A percentile compares a stretch with the other conserved stretches of the same genome.
Conservation (phyloP, 2,329 filamentous ascomycete genomes). For the Ophiosphaerella narmari region DNA sequence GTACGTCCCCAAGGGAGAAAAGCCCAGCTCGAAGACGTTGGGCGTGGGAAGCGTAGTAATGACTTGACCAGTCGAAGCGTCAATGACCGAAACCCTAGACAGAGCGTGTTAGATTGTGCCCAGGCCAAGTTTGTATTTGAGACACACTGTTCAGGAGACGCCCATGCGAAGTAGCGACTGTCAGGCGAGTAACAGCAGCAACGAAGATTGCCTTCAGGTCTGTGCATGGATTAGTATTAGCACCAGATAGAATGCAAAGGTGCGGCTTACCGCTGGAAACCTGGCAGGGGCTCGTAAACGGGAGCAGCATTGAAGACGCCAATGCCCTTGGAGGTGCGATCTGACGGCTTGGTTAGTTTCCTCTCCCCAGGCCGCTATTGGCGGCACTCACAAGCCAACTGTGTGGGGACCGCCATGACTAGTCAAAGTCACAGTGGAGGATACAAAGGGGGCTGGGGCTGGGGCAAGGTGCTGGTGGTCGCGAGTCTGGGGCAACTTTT, state of each 20-base stretch:
- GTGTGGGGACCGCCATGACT: conserved; percentile 91
- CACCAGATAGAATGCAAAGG: background rate
- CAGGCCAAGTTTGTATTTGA: background rate
- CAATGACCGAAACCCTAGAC: conserved; percentile 75
- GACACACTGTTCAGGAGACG: conserved; percentile 73
- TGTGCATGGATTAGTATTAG: conserved; percentile 41
- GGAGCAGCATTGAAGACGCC: conserved; percentile 91
- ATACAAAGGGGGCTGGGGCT: conserved; percentile 29
- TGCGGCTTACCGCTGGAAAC: conserved; percentile 64
- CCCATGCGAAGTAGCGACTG: conserved; percentile 95
- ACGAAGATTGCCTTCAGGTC: conserved; percentile 90
- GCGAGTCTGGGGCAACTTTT: conserved; percentile 36
- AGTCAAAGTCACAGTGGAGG: conserved; percentile 77
- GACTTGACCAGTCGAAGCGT: conserved; percentile 75
- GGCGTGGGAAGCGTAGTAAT: conserved; percentile 75
- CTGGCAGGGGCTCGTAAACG: conserved; percentile 80
- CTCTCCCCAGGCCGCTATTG: background rate
- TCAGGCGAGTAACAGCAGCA: conserved; percentile 96
- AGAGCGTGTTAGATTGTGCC: conserved; percentile 5
- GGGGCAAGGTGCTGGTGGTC: conserved; percentile 38
- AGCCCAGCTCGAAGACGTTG: conserved; percentile 92
- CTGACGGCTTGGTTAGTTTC: conserved; percentile 43
- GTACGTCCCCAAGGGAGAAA: conserved; percentile 90
- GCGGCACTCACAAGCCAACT: conserved; percentile 76
- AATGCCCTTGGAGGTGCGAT: conserved; percentile 95